Conservation (phyloP, 2,329 filamentous ascomycete genomes). For the Colletotrichum graminicola region DNA sequence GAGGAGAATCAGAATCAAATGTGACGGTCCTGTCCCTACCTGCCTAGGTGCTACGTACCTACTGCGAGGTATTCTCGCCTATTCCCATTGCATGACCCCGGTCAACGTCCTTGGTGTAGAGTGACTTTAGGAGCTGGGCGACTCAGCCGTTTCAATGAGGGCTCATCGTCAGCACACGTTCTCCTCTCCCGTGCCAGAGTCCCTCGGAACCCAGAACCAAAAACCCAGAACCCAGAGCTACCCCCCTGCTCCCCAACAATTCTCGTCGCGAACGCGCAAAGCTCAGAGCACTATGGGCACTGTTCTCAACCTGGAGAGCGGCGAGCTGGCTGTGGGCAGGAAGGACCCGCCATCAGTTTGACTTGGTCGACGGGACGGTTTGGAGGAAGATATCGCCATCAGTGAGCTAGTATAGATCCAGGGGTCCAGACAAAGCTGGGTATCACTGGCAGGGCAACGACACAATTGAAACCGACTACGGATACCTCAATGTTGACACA, state of each 20-base stretch:
- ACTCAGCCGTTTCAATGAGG: background rate
- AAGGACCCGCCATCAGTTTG: background rate
- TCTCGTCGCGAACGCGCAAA: conserved; percentile 38
- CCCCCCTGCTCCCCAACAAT: conserved; percentile 34
- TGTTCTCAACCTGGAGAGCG: conserved; percentile 14
- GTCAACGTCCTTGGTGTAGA: background rate
- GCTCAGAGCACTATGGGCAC: conserved; percentile 30
- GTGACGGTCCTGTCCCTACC: conserved; percentile 13
- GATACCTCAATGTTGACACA: background rate
- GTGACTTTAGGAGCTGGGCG: background rate
- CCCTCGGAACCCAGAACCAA: background rate
- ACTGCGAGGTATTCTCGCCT: background rate
- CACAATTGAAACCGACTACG: background rate
- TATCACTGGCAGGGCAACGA: conserved; percentile 20
- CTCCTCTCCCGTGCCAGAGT: conserved; percentile 7
- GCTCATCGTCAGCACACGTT: conserved; percentile 22
- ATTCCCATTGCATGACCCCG: conserved; percentile 19
- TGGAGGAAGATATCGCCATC: background rate
- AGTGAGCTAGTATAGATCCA: background rate
- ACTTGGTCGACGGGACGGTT: conserved; percentile 15
- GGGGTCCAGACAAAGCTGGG: conserved; percentile 1
- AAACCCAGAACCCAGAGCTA: background rate
- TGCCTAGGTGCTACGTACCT: too few relatives aligned
- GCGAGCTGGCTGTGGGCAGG: conserved; percentile 6
- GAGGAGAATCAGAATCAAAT: conserved; percentile 5